Base-by-base conservation (phyloP, 768 basidiomycete species). In the Hypsizygus marmoreus region DNA sequence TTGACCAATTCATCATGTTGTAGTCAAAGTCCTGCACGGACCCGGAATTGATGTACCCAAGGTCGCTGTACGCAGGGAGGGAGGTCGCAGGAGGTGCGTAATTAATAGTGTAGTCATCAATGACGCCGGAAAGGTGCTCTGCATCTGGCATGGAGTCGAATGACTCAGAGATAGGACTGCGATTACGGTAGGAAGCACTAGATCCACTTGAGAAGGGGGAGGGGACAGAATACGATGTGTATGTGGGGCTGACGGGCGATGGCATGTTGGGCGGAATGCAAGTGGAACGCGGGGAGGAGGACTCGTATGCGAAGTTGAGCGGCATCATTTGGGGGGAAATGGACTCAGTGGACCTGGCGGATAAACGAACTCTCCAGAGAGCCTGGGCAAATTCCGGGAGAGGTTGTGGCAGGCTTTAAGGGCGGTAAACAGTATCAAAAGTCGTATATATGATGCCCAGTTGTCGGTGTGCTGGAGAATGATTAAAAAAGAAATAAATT, bases 191-290 rank as follows among this genome's bases (percentile, higher is more conserved):
- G 5, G 61, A 62, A 51, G 67, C 67, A 40, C 62, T 62, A 3
- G 72, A 72, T 10, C 63, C 63, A 4, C 69, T 68, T 6, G 74
- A 73, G 43, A 68, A 62, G 22, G 73, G 72, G 3, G 74, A 73
- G 3, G 69, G 55, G 0, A 60, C 61, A 14, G 72, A 71, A 49
- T 60, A 61, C 47, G 64, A 59, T 0, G 73, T 65, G 40, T 68
- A 64, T 44, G 71, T 66, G 22, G 72, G 67, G 43, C 65, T 72
- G 41, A 58, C 41, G 41, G 61, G 61, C 30, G 62, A 60, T 17
- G 58, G 22, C 63, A 65, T 65, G 47, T 7, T 35, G 32, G 47
- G 42, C 36, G 51, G 42, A 47, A 34, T 47, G 35, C 25, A 40
- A n/a, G 30, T 26, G 25, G 45, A 45, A n/a, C 38, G 34, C 30